Evolutionary conservation across 1,284 basidiomycete genomes (phyloP), one percentile per base, ranked within the genome.

Genomic region (Xerocomus minutiporus): DNA sequence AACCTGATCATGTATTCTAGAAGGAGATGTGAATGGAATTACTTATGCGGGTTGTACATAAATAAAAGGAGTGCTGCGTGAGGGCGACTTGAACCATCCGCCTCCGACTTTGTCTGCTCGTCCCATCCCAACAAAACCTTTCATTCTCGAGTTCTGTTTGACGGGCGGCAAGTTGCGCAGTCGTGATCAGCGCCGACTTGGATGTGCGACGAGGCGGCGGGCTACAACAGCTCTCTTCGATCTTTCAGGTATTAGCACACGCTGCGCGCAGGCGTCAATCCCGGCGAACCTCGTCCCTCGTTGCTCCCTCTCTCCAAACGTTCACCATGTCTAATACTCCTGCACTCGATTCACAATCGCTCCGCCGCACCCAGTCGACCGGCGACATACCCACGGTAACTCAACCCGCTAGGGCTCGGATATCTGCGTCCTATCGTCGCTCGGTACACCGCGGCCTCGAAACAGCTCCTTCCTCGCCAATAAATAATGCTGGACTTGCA

Each of bases 301-400:
- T 56, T 56, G 38, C 42, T 35, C 53, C 46, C 40, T 53, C 38
- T 46, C 58, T 52, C 54, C 29, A 17, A 56, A 59, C 64, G 43
- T 51, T 60, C 60, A 57, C 48, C 54, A 68, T 71, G 70, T 58
- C 69, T 44, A 57, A 57, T 32, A 41, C 61, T 41, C 57, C 57
- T 26, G 46, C 62, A 35, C 50, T 57, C 46, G 66, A 71, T 59
- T 67, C 65, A 50, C 66, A 68, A 59, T 67, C 61, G 55, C 58
- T 69, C 35, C 65, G 70, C 40, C 57, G 69, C 48, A 71, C 67
- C 7, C 69, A 69, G 57, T 72, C 67, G 3, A 70, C 69, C n/a
- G 67, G 69, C 1, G 64, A 69, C 58, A 69, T 72, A 47, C 66
- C 66, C 25, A 53, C 67, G 4, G 13, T 60, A 23, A 39, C 59